These are phyloP conservation scores for Pythium oligandrum DNA, from an alignment of 352 stramenopile genomes.

Conservation along the genomic window DNA sequence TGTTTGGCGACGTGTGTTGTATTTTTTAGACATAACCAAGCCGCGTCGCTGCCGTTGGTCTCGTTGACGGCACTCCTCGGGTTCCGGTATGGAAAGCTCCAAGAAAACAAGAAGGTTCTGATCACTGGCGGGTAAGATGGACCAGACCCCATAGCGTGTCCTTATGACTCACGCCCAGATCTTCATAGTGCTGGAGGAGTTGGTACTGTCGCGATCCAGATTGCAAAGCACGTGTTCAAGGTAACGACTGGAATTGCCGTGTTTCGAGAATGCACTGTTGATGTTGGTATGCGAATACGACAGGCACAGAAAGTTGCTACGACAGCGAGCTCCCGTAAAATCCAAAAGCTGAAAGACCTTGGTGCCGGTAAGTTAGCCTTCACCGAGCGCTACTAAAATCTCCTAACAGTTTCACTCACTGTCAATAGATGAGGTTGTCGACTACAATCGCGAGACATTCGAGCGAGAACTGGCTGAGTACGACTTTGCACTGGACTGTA, in stretches of 20 bases:
- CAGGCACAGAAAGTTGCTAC: constrained; percentile 66
- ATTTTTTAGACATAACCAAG: constrained; percentile 46
- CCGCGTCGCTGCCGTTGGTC: constrained; percentile 58
- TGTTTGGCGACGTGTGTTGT: background rate
- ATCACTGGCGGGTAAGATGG: constrained; percentile 52
- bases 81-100: constrained; percentile 45
- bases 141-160: background rate
- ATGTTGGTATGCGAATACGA: background rate
- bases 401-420: no score
- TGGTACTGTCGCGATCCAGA: constrained; percentile 65
- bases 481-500: constrained; percentile 77
- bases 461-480: constrained; percentile 65
- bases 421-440: constrained; percentile 49
- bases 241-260: constrained; percentile 6
- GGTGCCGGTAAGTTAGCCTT: constrained; percentile 25
- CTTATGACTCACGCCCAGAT: background rate
- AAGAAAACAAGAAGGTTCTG: constrained; percentile 65
- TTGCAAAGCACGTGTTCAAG: constrained; percentile 77
- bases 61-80: constrained; percentile 42
- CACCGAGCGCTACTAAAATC: no score
- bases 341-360: constrained; percentile 58
- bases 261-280: no score
- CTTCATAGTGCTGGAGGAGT: constrained; percentile 50
- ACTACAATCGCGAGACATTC: constrained; percentile 64
- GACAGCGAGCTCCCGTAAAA: constrained; percentile 59